Base-by-base conservation (phyloP, 1,284 basidiomycete genomes). In the Coniferiporia sulphurascens region DNA sequence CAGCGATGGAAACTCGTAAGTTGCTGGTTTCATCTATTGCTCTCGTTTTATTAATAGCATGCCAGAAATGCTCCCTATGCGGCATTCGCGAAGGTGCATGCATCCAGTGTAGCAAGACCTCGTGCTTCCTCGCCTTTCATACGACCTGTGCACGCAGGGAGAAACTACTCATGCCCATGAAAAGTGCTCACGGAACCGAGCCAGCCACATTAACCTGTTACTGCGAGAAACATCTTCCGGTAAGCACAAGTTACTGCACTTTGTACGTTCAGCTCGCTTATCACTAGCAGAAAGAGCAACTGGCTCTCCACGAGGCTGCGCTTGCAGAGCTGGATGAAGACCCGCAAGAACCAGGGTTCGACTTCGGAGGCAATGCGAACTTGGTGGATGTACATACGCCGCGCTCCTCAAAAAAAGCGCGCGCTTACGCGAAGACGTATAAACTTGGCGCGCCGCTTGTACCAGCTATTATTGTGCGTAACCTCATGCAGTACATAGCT, bases 41-140 rank as follows among this genome's bases (percentile, higher is more conserved):
- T 10, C 34, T 15, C 4, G 49, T 53, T 38, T 44, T 27, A 17
- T 52, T 50, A 57, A 21, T 27, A 27, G 17, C 48, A 64, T 35
- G 62, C 49, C 45, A 84, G 93, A 87, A 85, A 76, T 99, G 96
- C 72, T 89, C 86, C 8, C 75, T 98, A 34, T 99, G 96, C 70
- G 87, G 88, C 51, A 74, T 89, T 51, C 79, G 83, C 57, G 80
- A 84, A 64, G 97, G 97, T 4, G 96, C 97, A 0, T 98, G 96
- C 72, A 97, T 99, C 48, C 97, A 99, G 72, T 99, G 97, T 73
- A 89, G 89, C 64, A 96, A 95, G 73, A 79, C 85, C 9, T 89
- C 85, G 1, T 99, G 97, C 74, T 96, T 94, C 71, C 82, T 89
- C 2, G 95, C 97, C 0, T 99, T 98, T 67, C 97, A 99, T 70